Evolutionary conservation across 208 protist genomes (phyloP).

Genomic region (Leishmania arabica): DNA sequence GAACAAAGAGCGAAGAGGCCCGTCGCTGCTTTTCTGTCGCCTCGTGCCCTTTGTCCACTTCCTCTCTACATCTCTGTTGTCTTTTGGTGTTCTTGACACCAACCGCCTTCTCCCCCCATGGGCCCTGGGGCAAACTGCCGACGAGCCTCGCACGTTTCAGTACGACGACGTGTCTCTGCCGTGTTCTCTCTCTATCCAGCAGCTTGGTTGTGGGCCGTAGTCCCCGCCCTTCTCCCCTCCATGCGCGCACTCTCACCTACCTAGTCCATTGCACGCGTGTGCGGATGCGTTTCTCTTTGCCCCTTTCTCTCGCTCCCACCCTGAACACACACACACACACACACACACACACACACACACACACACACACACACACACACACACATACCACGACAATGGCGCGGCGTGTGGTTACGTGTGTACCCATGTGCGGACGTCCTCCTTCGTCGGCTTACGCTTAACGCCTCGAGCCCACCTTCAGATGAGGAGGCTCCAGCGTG

Average conservation of each 20-base stretch:
- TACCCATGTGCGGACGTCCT: neutral
- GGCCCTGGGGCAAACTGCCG: neutral
- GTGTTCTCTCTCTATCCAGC: neutral
- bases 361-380: neutral
- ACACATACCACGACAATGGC: neutral
- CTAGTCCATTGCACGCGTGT: neutral
- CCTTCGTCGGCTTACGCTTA: neutral
- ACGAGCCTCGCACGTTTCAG: neutral
- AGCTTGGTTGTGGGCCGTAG: neutral
- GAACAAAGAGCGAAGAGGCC: neutral
- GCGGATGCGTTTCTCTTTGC: neutral
- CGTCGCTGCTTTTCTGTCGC: neutral
- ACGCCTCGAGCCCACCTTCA: neutral
- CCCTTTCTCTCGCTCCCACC: neutral
- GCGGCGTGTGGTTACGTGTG: neutral
- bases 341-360: neutral
- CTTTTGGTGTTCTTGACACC: neutral
- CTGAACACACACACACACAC: neutral
- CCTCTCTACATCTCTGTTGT: neutral
- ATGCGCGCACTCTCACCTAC: neutral
- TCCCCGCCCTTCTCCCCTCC: neutral
- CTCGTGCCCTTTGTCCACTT: neutral
- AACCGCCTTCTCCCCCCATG: neutral
- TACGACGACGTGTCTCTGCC: neutral
- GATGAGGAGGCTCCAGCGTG: neutral